Conservation (phyloP, 768 basidiomycete genomes). For the Megacollybia marginata region DNA sequence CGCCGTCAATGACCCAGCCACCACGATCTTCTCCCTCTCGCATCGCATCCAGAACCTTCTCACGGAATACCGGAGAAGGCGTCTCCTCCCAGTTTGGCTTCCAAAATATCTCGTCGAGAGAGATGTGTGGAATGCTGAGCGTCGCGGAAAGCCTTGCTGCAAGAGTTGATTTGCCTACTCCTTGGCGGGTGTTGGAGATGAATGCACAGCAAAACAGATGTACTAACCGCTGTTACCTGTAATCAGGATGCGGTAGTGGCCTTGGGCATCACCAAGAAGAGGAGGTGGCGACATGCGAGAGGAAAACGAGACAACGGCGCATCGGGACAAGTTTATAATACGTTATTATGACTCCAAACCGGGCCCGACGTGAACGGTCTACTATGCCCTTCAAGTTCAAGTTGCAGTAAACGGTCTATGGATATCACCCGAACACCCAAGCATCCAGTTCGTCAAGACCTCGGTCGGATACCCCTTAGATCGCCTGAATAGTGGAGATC, state of each 20-base stretch:
- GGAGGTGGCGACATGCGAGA: constrained; percentile 9
- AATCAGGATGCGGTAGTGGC: constrained; percentile 38
- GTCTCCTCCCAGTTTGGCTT: constrained; percentile 25
- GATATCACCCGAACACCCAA: too few relatives aligned
- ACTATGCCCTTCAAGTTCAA: too few relatives aligned
- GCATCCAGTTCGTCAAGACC: too few relatives aligned
- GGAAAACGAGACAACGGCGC: too few relatives aligned
- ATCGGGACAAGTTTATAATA: too few relatives aligned
- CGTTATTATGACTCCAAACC: too few relatives aligned
- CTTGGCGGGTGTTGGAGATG: too few relatives aligned
- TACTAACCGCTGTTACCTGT: constrained; percentile 46
- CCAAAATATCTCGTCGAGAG: constrained; percentile 30
- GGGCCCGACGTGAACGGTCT: too few relatives aligned
- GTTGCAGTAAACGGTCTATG: too few relatives aligned
- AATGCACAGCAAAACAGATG: too few relatives aligned
- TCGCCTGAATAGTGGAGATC: too few relatives aligned
- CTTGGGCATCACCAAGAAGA: constrained; percentile 34
- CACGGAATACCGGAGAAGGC: constrained; percentile 14
- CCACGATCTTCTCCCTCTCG: constrained; percentile 32
- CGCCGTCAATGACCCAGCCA: constrained; percentile 53
- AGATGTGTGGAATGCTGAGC: constrained; percentile 27
- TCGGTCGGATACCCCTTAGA: too few relatives aligned
- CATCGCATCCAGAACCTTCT: constrained; percentile 5
- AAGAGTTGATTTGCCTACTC: constrained; percentile 17
- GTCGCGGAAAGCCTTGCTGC: constrained; percentile 25